Evolutionary conservation across 1,284 basidiomycete genomes (phyloP).

Genomic region (Inonotus obliquus): DNA sequence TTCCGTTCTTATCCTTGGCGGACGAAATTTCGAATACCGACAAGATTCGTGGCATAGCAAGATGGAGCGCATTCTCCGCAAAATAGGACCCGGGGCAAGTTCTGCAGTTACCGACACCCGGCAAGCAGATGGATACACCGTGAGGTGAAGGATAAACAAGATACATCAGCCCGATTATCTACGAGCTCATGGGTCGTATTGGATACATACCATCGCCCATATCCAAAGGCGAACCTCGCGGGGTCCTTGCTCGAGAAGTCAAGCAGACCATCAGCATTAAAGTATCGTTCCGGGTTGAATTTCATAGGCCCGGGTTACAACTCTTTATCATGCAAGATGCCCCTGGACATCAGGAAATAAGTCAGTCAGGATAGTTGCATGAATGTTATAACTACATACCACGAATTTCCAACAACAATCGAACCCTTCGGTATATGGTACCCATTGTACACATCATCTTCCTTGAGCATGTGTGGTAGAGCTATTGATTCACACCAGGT

Average conservation of each 20-base stretch:
- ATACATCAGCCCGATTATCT: neutral
- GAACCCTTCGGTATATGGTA: constrained; percentile 11
- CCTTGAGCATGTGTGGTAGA: constrained; percentile 6
- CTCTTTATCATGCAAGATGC: constrained; percentile 12
- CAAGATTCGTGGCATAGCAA: constrained; percentile 13
- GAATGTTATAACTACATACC: neutral
- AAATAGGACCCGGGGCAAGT: constrained; percentile 15
- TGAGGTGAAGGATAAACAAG: too few relatives aligned
- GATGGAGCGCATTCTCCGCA: constrained; percentile 12
- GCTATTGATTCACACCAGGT: neutral
- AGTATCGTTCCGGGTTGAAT: constrained; percentile 29
- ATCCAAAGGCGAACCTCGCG: constrained; percentile 11
- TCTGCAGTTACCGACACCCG: neutral
- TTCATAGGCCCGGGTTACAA: constrained; percentile 24
- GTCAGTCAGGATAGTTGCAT: neutral
- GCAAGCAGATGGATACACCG: too few relatives aligned
- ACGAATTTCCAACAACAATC: constrained; percentile 14
- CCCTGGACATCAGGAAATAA: neutral
- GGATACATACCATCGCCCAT: constrained; percentile 11
- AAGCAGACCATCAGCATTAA: constrained; percentile 10
- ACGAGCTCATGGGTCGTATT: neutral
- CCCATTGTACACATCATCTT: constrained; percentile 11
- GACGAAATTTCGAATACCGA: constrained; percentile 17
- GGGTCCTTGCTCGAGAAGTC: constrained; percentile 13
- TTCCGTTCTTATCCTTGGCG: constrained; percentile 2